Percentiles rank a stretch among this genome's conserved stretches.
Conservation (phyloP, 192 early-diverging fungal genomes). For the Chytriomyces hyalinus region DNA sequence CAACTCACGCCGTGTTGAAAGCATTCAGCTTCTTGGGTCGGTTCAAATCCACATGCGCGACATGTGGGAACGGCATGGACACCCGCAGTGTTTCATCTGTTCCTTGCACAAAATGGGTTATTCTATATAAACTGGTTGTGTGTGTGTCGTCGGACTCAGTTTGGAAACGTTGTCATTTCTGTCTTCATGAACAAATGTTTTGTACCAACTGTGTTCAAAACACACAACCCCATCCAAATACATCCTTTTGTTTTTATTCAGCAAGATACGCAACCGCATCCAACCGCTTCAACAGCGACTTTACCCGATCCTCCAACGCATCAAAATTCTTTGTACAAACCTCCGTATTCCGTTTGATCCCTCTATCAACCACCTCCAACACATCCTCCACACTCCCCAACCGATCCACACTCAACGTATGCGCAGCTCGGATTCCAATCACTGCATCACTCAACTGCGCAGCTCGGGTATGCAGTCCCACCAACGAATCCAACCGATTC, state of each 20-base stretch:
- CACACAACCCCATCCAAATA: too few relatives aligned
- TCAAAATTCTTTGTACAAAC: neutral
- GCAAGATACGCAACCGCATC: neutral
- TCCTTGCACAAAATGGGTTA: neutral
- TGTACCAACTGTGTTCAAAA: too few relatives aligned
- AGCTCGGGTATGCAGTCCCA: neutral
- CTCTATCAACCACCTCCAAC: neutral
- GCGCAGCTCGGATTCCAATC: neutral
- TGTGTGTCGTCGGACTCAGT: too few relatives aligned
- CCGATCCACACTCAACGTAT: neutral
- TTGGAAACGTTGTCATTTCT: too few relatives aligned
- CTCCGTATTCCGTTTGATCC: neutral
- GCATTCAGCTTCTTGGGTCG: conserved; percentile 84
- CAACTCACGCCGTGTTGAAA: conserved; percentile 65
- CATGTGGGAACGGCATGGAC: conserved; percentile 23
- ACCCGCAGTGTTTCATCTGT: conserved; percentile 35
- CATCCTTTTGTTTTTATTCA: neutral
- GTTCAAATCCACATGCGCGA: conserved; percentile 84
- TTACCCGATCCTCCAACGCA: neutral
- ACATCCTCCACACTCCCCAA: neutral
- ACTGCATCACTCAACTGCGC: neutral
- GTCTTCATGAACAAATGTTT: too few relatives aligned
- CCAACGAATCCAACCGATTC: neutral
- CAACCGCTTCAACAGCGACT: neutral
- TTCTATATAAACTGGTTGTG: too few relatives aligned